Base-by-base conservation (phyloP, 2,329 filamentous ascomycete species). In the Magnaporthiopsis poae region DNA sequence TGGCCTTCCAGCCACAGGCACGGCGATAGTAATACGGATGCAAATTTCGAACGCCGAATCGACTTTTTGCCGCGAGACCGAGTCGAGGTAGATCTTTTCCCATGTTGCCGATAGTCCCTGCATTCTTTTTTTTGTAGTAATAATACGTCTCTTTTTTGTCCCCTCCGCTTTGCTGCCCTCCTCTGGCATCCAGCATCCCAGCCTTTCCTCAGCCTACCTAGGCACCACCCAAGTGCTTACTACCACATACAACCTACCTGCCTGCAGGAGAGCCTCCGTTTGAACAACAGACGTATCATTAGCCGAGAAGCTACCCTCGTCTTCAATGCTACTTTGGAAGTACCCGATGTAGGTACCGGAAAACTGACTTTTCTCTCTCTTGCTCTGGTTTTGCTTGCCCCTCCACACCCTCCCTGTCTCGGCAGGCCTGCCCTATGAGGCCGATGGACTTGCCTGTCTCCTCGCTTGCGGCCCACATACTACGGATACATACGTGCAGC, bases 61-160 rank as follows among this genome's bases (percentile, higher is more conserved):
- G 72, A 69, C 66, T 63, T 67, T 72, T 72, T 70, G 70, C 66
- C 66, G 66, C 63, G 68, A 62, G 67, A 74, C 74, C 71, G 71
- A 70, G 35, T 46, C 29, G 31, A 27, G 12, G 13, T 11, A 27
- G 18, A 61, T 29, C 21, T 5, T 61, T 29, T 33, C 25, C 61
- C 61, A 35, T 35, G 27, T 35, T 8, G 33, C 61, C 13, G 9
- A 36, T 25, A 2, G 12, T 61, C 31, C 15, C 11, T 33, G 18
- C 61, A 31, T 63, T 21, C 15, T 35, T 27, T 2, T 7, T 59
- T 35, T 35, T 35, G 9, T 35, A 4, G 60, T n/a, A n/a, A n/a
- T n/a, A n/a, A n/a, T n/a, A n/a, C n/a, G n/a, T n/a, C n/a, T n/a
- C n/a, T n/a, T n/a, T 18, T n/a, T n/a, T n/a, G n/a, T 56, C 39